These are phyloP conservation scores for Hypoxylon sp. DNA, from an alignment of 2,329 filamentous ascomycete genomes.

Conservation along the genomic window DNA sequence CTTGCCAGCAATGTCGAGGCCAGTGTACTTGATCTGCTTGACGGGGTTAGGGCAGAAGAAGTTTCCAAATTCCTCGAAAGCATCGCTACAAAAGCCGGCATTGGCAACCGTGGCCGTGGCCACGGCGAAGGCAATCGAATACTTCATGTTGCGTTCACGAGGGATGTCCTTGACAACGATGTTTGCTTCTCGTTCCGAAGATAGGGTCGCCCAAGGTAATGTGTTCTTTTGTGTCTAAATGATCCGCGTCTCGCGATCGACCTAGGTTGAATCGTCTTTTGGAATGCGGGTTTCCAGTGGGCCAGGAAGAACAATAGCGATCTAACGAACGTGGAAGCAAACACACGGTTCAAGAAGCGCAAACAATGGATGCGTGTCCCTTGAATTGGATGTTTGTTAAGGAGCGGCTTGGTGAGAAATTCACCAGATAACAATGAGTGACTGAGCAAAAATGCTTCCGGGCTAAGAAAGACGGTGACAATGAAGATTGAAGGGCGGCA, in stretches of 20 bases:
- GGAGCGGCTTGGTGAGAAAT: conserved; percentile 51
- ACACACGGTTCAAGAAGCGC: conserved; percentile 27
- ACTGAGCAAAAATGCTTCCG: conserved; percentile 47
- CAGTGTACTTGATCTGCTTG: conserved; percentile 74
- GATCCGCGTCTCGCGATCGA: conserved; percentile 24
- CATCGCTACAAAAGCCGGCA: conserved; percentile 43
- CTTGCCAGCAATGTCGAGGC: conserved; percentile 68
- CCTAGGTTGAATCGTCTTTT: conserved; percentile 21
- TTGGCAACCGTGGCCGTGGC: conserved; percentile 47
- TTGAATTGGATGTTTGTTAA: conserved; percentile 46
- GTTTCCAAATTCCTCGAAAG: conserved; percentile 48
- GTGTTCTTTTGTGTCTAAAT: conserved; percentile 15
- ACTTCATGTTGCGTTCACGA: conserved; percentile 44
- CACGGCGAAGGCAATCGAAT: conserved; percentile 45
- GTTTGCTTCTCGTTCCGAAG: conserved; percentile 19
- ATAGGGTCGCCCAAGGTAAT: conserved; percentile 16
- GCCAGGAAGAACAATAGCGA: conserved; percentile 35
- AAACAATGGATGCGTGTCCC: conserved; percentile 33
- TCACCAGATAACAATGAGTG: conserved; percentile 51
- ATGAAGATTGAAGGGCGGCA: conserved; percentile 34
- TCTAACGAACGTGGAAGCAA: conserved; percentile 46
- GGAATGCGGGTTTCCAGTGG: conserved; percentile 25
- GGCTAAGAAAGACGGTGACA: conserved; percentile 42
- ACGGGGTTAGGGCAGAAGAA: conserved; percentile 57
- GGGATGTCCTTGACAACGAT: conserved; percentile 22